Evolutionary conservation across 169 alveolate genomes (phyloP).

Genomic region (Perkinsus chesapeaki): DNA sequence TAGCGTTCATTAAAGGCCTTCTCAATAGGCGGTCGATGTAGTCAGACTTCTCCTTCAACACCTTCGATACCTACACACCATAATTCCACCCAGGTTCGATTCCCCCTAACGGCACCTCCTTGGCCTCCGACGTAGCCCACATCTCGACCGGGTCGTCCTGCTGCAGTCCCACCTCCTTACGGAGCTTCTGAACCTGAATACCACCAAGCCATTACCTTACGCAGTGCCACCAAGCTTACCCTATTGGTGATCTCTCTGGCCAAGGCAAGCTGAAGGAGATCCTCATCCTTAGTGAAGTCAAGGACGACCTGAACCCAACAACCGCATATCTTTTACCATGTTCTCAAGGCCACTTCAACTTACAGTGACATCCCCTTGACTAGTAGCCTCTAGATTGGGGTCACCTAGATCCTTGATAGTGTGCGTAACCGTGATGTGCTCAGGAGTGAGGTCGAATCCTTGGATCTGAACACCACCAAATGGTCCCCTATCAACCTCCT

Average conservation of each 20-base stretch:
- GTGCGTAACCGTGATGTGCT: background rate
- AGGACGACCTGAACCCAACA: background rate
- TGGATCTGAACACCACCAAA: background rate
- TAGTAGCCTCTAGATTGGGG: background rate
- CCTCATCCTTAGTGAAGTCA: background rate
- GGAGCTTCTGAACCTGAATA: background rate
- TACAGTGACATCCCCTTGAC: background rate
- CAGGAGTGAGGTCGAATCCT: background rate
- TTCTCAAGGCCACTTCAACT: too few species aligned
- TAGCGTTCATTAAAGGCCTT: background rate
- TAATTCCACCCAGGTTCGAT: background rate
- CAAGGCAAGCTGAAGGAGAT: background rate
- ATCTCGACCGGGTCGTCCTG: background rate
- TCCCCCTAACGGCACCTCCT: background rate
- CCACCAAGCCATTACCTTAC: background rate
- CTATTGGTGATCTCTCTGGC: background rate
- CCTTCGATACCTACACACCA: background rate
- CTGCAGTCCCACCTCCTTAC: background rate
- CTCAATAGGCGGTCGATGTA: background rate
- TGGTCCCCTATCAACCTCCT: background rate
- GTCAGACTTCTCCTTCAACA: background rate
- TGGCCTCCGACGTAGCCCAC: background rate
- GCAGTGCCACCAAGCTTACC: background rate
- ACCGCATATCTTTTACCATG: too few species aligned
- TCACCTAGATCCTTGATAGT: background rate